A percentile compares a stretch with the other conserved stretches of the same genome.
Conservation (phyloP, 2,329 filamentous ascomycete species). For the Beauveria brongniartii region DNA sequence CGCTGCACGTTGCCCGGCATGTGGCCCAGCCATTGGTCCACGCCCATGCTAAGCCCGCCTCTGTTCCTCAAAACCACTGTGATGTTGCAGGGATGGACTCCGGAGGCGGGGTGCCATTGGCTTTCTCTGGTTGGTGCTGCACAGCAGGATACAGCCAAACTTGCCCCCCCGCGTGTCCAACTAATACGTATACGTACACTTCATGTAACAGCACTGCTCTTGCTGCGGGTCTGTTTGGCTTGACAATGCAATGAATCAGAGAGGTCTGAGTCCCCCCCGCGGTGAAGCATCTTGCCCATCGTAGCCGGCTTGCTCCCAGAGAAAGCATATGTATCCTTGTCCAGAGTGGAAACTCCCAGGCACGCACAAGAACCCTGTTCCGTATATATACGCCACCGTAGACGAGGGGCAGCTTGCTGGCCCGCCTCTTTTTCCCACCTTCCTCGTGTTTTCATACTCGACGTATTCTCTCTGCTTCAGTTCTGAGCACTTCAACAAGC, state of each 20-base stretch:
- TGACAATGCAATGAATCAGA: background rate
- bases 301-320: background rate
- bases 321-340: slow-evolving; percentile 4
- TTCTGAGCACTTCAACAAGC: slow-evolving; percentile 25
- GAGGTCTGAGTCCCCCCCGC: background rate
- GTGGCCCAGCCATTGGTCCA: slow-evolving; percentile 36
- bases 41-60: slow-evolving; percentile 12
- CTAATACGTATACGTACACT: background rate
- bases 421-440: slow-evolving; percentile 13
- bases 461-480: slow-evolving; percentile 21
- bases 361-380: slow-evolving; percentile 6
- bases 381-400: slow-evolving; percentile 12
- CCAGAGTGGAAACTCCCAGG: slow-evolving; percentile 11
- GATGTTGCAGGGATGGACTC: slow-evolving; percentile 1
- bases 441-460: slow-evolving; percentile 14
- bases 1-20: slow-evolving; percentile 24
- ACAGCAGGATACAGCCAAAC: background rate
- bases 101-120: background rate
- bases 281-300: background rate
- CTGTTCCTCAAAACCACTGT: background rate
- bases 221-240: slow-evolving; percentile 4
- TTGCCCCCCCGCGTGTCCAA: background rate
- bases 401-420: slow-evolving; percentile 10
- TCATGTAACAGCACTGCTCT: background rate
- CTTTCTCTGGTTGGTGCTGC: background rate